Evolutionary conservation across 2,329 filamentous ascomycete genomes (phyloP), one percentile per base, ranked within the genome.

Genomic region (Aureobasidium sp.): DNA sequence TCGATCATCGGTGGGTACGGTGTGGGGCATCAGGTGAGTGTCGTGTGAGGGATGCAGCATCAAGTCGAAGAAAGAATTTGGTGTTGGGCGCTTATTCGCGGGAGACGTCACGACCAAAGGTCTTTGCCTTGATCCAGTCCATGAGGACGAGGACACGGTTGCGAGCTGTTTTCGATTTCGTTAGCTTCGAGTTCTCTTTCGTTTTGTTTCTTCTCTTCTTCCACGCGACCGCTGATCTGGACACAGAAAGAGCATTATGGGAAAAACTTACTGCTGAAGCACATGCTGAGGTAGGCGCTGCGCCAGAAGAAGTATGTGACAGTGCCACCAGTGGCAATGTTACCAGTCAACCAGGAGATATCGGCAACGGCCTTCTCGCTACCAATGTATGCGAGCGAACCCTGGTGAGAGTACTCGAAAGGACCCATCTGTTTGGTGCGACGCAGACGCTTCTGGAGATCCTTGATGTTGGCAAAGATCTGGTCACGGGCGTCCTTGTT

Each of bases 281-380:
- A 97, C 94, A 99, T 99, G 83, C 91, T 97, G 75, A 99, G 81
- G 77, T 99, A 99, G 61, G 93, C 94, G 73, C 90, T 95, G 75
- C 92, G 85, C 94, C 94, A 99, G 86, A 99, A 99, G 68, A 97
- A 84, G 79, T 96, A 99, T 62, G 94, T 99, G 77, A 97, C 81
- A 63, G 73, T 71, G 73, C 94, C 94, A 73, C 93, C 94, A 49
- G 88, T 90, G 65, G 94, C 93, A 69, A 99, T 84, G 80, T 97
- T 99, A 67, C 94, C 94, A 71, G 94, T 95, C 79, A 95, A 86
- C 93, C 94, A 99, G 74, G 86, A 90, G 71, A 99, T 91, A 78
- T 99, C 94, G 65, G 94, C 94, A 63, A 99, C 94, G 54, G 94
- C 94, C 83, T 93, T 93, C 75, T 99, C 94, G 76, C 90, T 95